These are phyloP conservation scores for Penicillium janthinellum DNA, from an alignment of 2,329 filamentous ascomycete genomes.

Conservation along the genomic window DNA sequence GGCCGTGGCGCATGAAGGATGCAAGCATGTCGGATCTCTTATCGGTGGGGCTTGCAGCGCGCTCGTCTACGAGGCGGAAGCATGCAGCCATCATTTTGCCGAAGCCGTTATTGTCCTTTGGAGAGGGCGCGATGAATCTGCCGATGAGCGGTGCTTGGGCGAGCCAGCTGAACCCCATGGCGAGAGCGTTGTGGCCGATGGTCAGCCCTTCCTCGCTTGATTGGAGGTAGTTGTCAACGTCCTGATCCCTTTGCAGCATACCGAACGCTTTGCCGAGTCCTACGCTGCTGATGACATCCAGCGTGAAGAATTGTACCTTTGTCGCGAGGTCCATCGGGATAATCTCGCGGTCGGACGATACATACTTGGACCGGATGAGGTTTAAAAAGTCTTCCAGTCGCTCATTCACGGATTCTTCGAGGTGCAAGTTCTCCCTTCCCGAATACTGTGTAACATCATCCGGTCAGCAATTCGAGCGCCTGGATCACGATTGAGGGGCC, in stretches of 20 bases:
- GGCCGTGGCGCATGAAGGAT: slow-evolving; percentile 32
- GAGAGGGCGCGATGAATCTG: slow-evolving; percentile 20
- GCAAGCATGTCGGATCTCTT: slow-evolving; percentile 31
- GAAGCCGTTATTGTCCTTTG: slow-evolving; percentile 24
- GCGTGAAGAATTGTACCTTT: slow-evolving; percentile 56
- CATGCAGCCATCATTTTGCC: slow-evolving; percentile 27
- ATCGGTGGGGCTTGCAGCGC: slow-evolving; percentile 20
- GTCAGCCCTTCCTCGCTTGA: slow-evolving; percentile 35
- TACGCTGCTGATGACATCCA: slow-evolving; percentile 59
- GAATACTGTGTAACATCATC: slow-evolving; percentile 44
- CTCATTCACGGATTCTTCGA: slow-evolving; percentile 55
- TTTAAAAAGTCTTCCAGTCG: slow-evolving; percentile 51
- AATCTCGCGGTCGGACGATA: slow-evolving; percentile 33
- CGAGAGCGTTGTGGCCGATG: slow-evolving; percentile 16
- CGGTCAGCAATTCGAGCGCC: background rate
- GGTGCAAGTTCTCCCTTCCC: slow-evolving; percentile 55
- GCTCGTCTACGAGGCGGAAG: slow-evolving; percentile 22
- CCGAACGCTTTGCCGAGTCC: slow-evolving; percentile 55
- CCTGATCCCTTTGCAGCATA: slow-evolving; percentile 48
- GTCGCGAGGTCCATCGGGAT: slow-evolving; percentile 49
- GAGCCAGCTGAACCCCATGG: slow-evolving; percentile 20
- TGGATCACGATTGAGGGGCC: background rate
- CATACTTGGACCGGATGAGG: slow-evolving; percentile 53
- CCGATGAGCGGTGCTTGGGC: slow-evolving; percentile 20
- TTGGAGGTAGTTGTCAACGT: slow-evolving; percentile 45